phyloP scores from a whole-genome alignment of 352 stramenopile genomes.

The Globisporangium paddicum region DNA sequence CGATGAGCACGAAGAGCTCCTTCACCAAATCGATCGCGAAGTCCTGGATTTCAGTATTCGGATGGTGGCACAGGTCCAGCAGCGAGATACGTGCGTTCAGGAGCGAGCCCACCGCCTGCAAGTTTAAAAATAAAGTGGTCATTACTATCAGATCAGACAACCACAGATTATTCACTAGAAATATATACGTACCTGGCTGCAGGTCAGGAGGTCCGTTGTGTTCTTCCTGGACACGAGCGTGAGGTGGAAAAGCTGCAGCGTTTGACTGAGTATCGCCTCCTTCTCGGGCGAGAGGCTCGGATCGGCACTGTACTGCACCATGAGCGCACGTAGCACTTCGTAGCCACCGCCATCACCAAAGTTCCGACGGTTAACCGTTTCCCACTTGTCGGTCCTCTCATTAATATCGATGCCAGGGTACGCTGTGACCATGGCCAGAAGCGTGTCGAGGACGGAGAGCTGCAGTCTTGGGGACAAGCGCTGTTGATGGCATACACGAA shows the following conservation, averaged over 20 bases:
- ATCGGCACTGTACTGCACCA: constrained; percentile 53
- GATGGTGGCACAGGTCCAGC: constrained; percentile 63
- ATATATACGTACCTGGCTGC: constrained; percentile 23
- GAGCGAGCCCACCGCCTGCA: constrained; percentile 46
- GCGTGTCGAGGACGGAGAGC: constrained; percentile 54
- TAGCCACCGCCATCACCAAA: constrained; percentile 71
- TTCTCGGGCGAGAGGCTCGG: constrained; percentile 16
- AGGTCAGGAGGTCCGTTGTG: constrained; percentile 51
- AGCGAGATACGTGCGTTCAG: constrained; percentile 66
- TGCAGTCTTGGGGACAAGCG: constrained; percentile 47
- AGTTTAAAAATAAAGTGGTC: neutral
- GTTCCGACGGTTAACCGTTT: constrained; percentile 69
- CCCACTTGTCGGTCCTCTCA: constrained; percentile 69
- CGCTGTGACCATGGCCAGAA: constrained; percentile 54
- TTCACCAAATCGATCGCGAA: constrained; percentile 65
- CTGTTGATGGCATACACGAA: constrained; percentile 17
- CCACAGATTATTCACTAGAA: neutral
- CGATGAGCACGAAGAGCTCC: constrained; percentile 68
- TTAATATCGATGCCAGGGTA: constrained; percentile 40
- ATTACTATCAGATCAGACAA: neutral
- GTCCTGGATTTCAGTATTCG: constrained; percentile 33
- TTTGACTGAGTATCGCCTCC: constrained; percentile 34
- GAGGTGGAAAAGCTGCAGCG: constrained; percentile 65
- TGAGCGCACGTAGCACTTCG: constrained; percentile 56
- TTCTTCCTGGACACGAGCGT: constrained; percentile 48